A percentile compares a stretch with the other conserved stretches of the same genome.
Conservation (phyloP, 2,329 filamentous ascomycete species). For the Fusarium sacchari region DNA sequence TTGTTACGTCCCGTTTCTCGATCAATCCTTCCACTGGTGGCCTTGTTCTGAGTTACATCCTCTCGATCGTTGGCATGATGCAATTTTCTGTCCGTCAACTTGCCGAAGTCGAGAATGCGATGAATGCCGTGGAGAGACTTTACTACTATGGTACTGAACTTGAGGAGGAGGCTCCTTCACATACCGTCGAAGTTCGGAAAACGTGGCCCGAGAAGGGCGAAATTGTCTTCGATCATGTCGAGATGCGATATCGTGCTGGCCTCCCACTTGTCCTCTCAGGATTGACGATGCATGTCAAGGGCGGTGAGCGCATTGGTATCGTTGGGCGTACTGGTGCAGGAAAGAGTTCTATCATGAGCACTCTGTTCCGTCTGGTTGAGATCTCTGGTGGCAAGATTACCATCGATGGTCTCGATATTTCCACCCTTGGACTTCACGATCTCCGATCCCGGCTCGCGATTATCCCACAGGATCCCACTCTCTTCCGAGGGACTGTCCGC, state of each 20-base stretch:
- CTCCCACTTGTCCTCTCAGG: conserved; percentile 79
- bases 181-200: conserved; percentile 75
- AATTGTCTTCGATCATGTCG: conserved; percentile 77
- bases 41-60: conserved; percentile 90
- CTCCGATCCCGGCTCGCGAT: conserved; percentile 81
- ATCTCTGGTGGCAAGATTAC: conserved; percentile 70
- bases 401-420: conserved; percentile 75
- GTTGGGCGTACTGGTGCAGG: conserved; percentile 85
- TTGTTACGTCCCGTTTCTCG: conserved; percentile 89
- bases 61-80: conserved; percentile 93
- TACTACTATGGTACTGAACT: conserved; percentile 89
- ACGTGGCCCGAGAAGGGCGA: conserved; percentile 90
- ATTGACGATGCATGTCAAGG: conserved; percentile 75
- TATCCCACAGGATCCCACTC: conserved; percentile 85
- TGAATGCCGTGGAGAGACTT: conserved; percentile 94
- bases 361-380: conserved; percentile 80
- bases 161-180: conserved; percentile 88
- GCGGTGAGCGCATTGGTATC: conserved; percentile 83
- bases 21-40: conserved; percentile 87
- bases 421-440: conserved; percentile 78
- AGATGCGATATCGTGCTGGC: conserved; percentile 80
- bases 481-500: conserved; percentile 83
- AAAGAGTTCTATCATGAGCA: conserved; percentile 85
- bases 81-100: conserved; percentile 95
- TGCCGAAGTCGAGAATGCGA: conserved; percentile 96